Evolutionary conservation across 129 eudicot genomes (phyloP), one percentile per base, ranked within the genome.

Genomic region (Centella asiatica): DNA sequence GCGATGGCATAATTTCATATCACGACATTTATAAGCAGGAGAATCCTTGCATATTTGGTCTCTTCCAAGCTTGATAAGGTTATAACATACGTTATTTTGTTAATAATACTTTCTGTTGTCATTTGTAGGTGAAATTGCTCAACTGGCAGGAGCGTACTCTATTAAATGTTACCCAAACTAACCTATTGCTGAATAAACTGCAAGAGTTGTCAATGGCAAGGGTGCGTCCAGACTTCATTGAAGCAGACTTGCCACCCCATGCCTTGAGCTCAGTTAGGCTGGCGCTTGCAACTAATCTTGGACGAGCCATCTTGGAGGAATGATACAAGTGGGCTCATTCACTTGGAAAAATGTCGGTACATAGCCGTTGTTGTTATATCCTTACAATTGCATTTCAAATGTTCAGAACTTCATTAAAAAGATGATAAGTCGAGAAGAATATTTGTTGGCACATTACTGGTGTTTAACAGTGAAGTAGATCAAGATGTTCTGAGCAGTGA

Each of bases 221-320:
- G 78, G 64, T 92, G 65, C 84, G 81, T 0, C 96, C 99, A 15
- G 96, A 78, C 72, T 87, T 79, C 53, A 65, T 85, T 20, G 86
- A 92, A 63, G 79, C 84, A 27, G 86, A 75, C 33, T 67, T 84
- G 76, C 99, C 96, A 18, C 74, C 88, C 7, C 83, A 85, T 59
- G 99, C 96, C 64, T 67, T 84, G 68, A 84, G 64, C 45, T 84
- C 86, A 0, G 95, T 92, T 36, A 82, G 95, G 79, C 65, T 84
- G 69, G 99, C 96, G 64, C 95, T 92, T 57, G 99, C 96, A 42
- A 85, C 95, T 69, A 92, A 92, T 69, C 81, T 92, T 45, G 95
- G 95, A 29, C 92, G 92, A 27, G 92, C 95, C 45, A 80, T 83
- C 57, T 90, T 87, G 2, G 88, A 83, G 67, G 90, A 87, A 40